phyloP scores from a whole-genome alignment of 148 eudicot genomes.

The Salicornia ramosissima region DNA sequence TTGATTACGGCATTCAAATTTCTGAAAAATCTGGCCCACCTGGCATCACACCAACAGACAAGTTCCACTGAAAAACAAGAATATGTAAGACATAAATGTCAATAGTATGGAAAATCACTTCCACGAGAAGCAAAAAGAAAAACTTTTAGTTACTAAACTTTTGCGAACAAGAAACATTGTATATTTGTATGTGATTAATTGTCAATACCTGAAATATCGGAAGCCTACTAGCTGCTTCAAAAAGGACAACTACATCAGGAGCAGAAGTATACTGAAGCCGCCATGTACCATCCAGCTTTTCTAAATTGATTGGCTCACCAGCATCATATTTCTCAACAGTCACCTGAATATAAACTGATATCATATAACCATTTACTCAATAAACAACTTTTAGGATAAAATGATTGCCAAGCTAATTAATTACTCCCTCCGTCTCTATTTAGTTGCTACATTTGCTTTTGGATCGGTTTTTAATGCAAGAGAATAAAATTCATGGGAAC shows the following conservation, averaged over 20 bases:
- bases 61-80: constrained; percentile 31
- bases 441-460: too few relatives aligned
- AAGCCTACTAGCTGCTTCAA: constrained; percentile 67
- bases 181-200: not conserved
- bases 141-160: too few relatives aligned
- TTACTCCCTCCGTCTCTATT: too few relatives aligned
- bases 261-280: constrained; percentile 97
- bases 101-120: constrained; percentile 5
- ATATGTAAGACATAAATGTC: constrained; percentile 23
- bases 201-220: constrained; percentile 65
- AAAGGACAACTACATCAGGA: constrained; percentile 73
- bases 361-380: not conserved
- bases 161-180: too few relatives aligned
- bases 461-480: too few relatives aligned
- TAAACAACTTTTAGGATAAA: not conserved
- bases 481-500: too few relatives aligned
- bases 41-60: constrained; percentile 36
- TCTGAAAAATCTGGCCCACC: constrained; percentile 94
- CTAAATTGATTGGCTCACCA: constrained; percentile 49
- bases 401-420: not conserved
- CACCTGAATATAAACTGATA: constrained; percentile 41
- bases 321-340: constrained; percentile 59
- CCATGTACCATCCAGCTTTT: constrained; percentile 78
- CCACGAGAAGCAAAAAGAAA: not conserved
- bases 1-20: constrained; percentile 65